phyloP scores from a whole-genome alignment of 169 alveolate genomes.

The Eimeria necatrix region DNA sequence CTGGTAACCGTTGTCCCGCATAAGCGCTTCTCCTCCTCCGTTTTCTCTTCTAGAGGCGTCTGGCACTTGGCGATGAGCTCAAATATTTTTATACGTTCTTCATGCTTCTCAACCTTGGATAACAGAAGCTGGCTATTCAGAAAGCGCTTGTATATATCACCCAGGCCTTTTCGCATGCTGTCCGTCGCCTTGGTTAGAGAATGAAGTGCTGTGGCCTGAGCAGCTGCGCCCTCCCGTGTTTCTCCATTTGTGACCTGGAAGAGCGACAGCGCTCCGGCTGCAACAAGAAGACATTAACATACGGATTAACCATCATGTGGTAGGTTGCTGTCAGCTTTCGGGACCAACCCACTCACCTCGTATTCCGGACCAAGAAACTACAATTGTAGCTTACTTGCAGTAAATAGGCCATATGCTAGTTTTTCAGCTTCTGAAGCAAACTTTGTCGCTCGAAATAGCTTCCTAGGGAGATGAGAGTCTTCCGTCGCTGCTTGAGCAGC shows the following conservation, averaged over 20 bases:
- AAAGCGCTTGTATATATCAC: slow-evolving; percentile 52
- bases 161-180: not conserved
- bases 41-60: slow-evolving; percentile 26
- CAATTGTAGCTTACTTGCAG: slow-evolving; percentile 10
- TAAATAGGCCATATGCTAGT: slow-evolving; percentile 58
- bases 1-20: slow-evolving; percentile 72
- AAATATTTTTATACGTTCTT: slow-evolving; percentile 29
- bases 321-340: too few relatives aligned
- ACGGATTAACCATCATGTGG: too few relatives aligned
- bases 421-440: slow-evolving; percentile 9
- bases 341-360: too few relatives aligned
- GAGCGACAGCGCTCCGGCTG: slow-evolving; percentile 62
- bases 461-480: slow-evolving; percentile 30
- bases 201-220: not conserved
- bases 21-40: slow-evolving; percentile 20
- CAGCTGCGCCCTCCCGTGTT: not conserved
- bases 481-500: slow-evolving; percentile 44
- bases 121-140: slow-evolving; percentile 70
- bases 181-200: not conserved
- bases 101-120: not conserved
- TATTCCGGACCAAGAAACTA: too few relatives aligned
- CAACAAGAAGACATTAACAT: not conserved
- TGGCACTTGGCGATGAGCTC: slow-evolving; percentile 70
- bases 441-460: slow-evolving; percentile 25
- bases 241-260: not conserved